Conservation (phyloP, 352 stramenopile genomes). For the Globisporangium radiosum region DNA sequence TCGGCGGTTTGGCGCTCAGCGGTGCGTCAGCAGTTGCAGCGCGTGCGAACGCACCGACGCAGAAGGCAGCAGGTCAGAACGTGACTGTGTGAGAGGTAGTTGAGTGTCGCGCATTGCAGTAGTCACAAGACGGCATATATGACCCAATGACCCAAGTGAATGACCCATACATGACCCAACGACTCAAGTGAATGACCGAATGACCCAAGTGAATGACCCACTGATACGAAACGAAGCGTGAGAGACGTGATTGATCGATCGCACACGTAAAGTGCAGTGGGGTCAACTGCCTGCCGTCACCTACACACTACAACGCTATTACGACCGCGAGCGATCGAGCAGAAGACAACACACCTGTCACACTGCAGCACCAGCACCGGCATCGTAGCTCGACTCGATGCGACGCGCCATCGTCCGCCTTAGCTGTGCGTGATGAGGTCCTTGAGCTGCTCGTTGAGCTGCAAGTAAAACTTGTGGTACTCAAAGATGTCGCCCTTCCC, state of each 20-base stretch:
- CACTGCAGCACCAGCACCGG: too few species aligned
- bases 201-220: conserved; percentile 1
- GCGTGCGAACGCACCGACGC: neutral
- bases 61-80: conserved; percentile 16
- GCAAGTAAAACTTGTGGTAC: conserved; percentile 89
- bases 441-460: conserved; percentile 85
- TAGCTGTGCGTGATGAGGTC: conserved; percentile 47
- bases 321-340: too few species aligned
- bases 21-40: conserved; percentile 8
- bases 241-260: too few species aligned
- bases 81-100: conserved; percentile 32
- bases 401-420: too few species aligned
- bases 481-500: conserved; percentile 90
- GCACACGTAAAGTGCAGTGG: too few species aligned
- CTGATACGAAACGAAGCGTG: too few species aligned
- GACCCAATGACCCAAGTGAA: neutral
- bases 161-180: conserved; percentile 1
- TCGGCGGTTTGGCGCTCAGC: conserved; percentile 61
- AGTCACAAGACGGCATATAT: neutral
- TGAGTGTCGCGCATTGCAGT: neutral
- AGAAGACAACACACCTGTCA: too few species aligned
- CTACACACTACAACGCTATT: too few species aligned
- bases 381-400: too few species aligned
- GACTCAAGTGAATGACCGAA: neutral
- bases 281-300: too few species aligned